A percentile compares a stretch with the other conserved stretches of the same genome.
These are phyloP conservation scores for Sergeia podlipaevii DNA, from an alignment of 208 protist genomes.

Conservation along the genomic window DNA sequence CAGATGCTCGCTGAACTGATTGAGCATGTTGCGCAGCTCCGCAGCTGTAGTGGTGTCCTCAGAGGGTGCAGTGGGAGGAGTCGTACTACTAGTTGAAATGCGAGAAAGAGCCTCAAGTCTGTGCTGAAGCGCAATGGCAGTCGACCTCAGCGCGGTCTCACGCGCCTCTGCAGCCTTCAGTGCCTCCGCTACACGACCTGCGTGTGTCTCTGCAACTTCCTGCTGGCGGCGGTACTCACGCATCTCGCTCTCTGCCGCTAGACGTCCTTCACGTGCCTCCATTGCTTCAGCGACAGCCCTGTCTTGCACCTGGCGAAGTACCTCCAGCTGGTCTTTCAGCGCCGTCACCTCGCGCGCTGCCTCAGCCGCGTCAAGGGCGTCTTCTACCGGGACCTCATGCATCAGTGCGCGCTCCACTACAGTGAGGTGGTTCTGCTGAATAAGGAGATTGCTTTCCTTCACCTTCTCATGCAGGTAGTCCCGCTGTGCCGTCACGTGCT, in stretches of 20 bases:
- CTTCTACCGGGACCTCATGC: slow-evolving; percentile 65
- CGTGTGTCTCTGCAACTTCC: slow-evolving; percentile 34
- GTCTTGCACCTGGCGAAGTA: slow-evolving; percentile 30
- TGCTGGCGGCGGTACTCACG: slow-evolving; percentile 15
- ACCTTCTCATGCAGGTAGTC: slow-evolving; percentile 35
- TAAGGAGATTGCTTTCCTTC: slow-evolving; percentile 37
- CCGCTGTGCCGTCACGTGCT: slow-evolving; percentile 33
- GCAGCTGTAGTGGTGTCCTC: no score
- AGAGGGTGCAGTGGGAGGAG: no score
- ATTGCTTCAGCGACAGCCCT: slow-evolving; percentile 17
- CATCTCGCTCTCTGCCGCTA: slow-evolving; percentile 16
- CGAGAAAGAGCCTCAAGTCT: slow-evolving; percentile 28
- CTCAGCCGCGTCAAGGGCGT: slow-evolving; percentile 65
- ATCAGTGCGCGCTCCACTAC: slow-evolving; percentile 65
- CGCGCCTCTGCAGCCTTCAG: slow-evolving; percentile 32
- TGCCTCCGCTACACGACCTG: slow-evolving; percentile 22
- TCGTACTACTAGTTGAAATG: no score
- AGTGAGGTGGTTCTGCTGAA: slow-evolving; percentile 70
- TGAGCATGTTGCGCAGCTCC: slow-evolving; percentile 18
- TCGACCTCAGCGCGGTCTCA: slow-evolving; percentile 34
- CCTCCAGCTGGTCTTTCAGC: slow-evolving; percentile 47
- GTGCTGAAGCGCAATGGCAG: slow-evolving; percentile 33
- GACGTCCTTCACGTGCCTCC: slow-evolving; percentile 12
- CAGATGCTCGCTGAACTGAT: no score
- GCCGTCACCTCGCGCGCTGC: slow-evolving; percentile 54